Evolutionary conservation across 805 yeast genomes (phyloP).

Genomic region (Nakazawaea pomicola): DNA sequence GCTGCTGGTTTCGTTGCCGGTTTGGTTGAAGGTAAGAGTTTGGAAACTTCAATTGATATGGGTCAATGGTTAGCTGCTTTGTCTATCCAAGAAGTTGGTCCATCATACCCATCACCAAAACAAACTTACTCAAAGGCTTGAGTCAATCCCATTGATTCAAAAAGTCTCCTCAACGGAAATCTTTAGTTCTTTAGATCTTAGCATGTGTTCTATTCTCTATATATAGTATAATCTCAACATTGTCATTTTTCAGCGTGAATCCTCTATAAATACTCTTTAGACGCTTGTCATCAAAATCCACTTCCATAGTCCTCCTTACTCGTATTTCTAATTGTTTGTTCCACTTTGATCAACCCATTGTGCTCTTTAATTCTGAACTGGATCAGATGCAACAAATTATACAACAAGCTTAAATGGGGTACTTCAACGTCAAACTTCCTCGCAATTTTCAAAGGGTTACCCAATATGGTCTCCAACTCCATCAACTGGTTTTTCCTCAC

Average conservation of each 20-base stretch:
- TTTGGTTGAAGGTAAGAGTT: slow-evolving; percentile 64
- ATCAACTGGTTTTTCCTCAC: slow-evolving; percentile 30
- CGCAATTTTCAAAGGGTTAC: slow-evolving; percentile 34
- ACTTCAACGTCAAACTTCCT: slow-evolving; percentile 34
- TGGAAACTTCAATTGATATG: slow-evolving; percentile 59
- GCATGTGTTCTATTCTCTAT: not conserved
- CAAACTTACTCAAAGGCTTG: slow-evolving; percentile 34
- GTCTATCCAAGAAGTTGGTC: slow-evolving; percentile 91
- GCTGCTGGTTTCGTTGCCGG: slow-evolving; percentile 96
- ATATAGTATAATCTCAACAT: not conserved
- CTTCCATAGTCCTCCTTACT: slow-evolving; percentile 16
- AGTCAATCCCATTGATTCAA: not conserved
- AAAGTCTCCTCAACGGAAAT: not conserved
- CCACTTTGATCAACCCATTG: slow-evolving; percentile 35
- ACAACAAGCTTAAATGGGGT: slow-evolving; percentile 55
- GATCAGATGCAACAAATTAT: slow-evolving; percentile 49
- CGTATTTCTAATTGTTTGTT: slow-evolving; percentile 15
- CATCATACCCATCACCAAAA: slow-evolving; percentile 85
- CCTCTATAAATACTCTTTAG: too few relatives aligned
- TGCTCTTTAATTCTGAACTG: slow-evolving; percentile 59
- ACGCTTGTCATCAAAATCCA: slow-evolving; percentile 14
- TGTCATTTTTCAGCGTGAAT: slow-evolving; percentile 1
- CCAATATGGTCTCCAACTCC: slow-evolving; percentile 38
- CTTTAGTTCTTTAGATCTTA: not conserved
- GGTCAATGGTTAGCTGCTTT: slow-evolving; percentile 97